These are phyloP conservation scores for Eucalyptus marginata DNA, from an alignment of 345 rosid species.

Conservation along the genomic window DNA sequence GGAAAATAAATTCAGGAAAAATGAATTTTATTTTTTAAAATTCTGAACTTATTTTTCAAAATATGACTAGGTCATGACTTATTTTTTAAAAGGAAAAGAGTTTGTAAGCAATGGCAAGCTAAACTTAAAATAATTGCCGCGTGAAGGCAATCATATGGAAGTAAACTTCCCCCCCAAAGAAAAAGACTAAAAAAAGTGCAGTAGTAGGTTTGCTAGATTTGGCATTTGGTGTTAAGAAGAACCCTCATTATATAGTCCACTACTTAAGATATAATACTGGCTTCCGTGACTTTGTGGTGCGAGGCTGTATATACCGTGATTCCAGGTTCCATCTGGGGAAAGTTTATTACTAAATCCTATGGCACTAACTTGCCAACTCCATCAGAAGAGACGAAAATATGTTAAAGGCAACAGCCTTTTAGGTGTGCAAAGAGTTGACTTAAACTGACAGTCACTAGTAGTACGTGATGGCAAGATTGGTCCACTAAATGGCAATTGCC, in stretches of 20 bases:
- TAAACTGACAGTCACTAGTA: fast-evolving
- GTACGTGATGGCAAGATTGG: not conserved
- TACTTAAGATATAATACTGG: not conserved
- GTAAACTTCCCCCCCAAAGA: not conserved
- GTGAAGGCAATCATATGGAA: not conserved
- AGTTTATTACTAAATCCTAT: not conserved
- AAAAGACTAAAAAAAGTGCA: not conserved
- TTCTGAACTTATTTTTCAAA: too few relatives aligned
- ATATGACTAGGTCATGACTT: too few relatives aligned
- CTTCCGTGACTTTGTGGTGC: not conserved
- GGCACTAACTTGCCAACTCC: not conserved
- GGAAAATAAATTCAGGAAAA: not conserved
- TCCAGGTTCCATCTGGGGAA: not conserved
- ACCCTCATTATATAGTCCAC: not conserved
- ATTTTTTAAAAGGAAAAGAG: not conserved
- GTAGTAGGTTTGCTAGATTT: not conserved
- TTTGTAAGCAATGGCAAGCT: not conserved
- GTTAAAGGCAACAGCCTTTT: not conserved
- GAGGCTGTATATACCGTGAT: not conserved
- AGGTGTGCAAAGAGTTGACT: not conserved
- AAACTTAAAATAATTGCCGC: not conserved
- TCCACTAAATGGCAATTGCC: not conserved
- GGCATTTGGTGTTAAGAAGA: not conserved
- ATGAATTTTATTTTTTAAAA: too few relatives aligned
- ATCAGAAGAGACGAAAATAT: not conserved